Evolutionary conservation across 352 stramenopile genomes (phyloP).

Genomic region (Phytophthora capsici): DNA sequence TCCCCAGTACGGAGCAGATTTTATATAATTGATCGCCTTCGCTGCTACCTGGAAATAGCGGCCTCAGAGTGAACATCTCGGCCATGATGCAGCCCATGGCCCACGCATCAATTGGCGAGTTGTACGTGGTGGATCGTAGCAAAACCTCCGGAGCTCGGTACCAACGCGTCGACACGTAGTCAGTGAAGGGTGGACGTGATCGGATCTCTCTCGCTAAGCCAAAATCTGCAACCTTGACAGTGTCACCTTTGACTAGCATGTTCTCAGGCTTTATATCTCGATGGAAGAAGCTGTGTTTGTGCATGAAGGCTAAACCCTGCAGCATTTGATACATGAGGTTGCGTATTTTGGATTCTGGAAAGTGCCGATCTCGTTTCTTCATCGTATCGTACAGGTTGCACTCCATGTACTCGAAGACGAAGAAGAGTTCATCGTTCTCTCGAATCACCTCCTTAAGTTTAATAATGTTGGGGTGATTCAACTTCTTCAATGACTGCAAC

Average conservation of each 20-base stretch:
- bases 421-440: slow-evolving; percentile 97
- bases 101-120: slow-evolving; percentile 97
- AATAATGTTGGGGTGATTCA: slow-evolving; percentile 98
- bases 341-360: slow-evolving; percentile 94
- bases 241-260: slow-evolving; percentile 95
- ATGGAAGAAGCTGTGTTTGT: slow-evolving; percentile 99
- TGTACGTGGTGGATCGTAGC: slow-evolving; percentile 95
- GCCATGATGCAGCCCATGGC: slow-evolving; percentile 98
- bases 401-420: slow-evolving; percentile 99
- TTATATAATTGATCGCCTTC: slow-evolving; percentile 99
- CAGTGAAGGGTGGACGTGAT: slow-evolving; percentile 94
- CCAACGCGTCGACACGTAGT: slow-evolving; percentile 99
- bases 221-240: slow-evolving; percentile 99
- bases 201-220: slow-evolving; percentile 95
- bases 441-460: slow-evolving; percentile 98
- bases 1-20: slow-evolving; percentile 95
- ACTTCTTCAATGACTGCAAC: slow-evolving; percentile 90
- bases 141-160: slow-evolving; percentile 98
- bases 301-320: slow-evolving; percentile 97
- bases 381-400: slow-evolving; percentile 98
- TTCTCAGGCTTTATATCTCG: slow-evolving; percentile 99
- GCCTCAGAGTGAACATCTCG: slow-evolving; percentile 96
- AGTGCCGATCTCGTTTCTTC: slow-evolving; percentile 91
- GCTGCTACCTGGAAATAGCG: slow-evolving; percentile 97
- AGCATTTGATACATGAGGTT: slow-evolving; percentile 99